Conservation (phyloP, 2,329 filamentous ascomycete species). For the Phialemoniopsis sp. region DNA sequence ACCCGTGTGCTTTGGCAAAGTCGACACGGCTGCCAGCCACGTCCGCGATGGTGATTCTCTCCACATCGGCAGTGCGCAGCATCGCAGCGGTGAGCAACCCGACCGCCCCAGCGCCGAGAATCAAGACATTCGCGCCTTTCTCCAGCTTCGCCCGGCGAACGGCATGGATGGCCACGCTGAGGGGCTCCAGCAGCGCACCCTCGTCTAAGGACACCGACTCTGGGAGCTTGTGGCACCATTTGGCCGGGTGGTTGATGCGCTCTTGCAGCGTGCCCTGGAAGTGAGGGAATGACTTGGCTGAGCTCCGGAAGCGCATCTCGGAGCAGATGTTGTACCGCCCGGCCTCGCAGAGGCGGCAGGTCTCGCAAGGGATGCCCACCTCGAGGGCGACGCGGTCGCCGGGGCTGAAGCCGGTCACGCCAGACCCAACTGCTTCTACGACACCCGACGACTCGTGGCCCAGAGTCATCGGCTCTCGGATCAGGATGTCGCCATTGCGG, state of each 20-base stretch:
- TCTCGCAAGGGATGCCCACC: constrained; percentile 57
- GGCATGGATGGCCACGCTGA: constrained; percentile 22
- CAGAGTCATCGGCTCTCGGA: constrained; percentile 41
- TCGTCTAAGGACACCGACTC: constrained; percentile 10
- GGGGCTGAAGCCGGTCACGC: constrained; percentile 51
- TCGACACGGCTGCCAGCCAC: constrained; percentile 31
- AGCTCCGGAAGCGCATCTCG: constrained; percentile 24
- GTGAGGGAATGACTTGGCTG: constrained; percentile 19
- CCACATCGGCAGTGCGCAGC: neutral
- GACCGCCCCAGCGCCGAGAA: constrained; percentile 31
- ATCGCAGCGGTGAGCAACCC: constrained; percentile 27
- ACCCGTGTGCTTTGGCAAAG: constrained; percentile 15
- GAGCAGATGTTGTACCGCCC: constrained; percentile 40
- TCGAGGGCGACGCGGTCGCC: constrained; percentile 68
- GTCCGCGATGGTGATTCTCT: constrained; percentile 12
- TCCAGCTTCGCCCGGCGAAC: constrained; percentile 13
- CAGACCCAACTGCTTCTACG: constrained; percentile 50
- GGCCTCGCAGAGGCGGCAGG: constrained; percentile 20
- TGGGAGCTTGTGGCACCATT: constrained; percentile 16
- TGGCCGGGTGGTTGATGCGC: constrained; percentile 23
- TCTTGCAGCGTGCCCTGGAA: constrained; percentile 27
- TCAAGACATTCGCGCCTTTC: constrained; percentile 13
- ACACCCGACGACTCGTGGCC: constrained; percentile 66
- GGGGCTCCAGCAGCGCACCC: constrained; percentile 22
- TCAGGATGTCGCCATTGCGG: constrained; percentile 54